Conservation (phyloP, 495 filamentous ascomycete species). For the Daldinia concentrica region DNA sequence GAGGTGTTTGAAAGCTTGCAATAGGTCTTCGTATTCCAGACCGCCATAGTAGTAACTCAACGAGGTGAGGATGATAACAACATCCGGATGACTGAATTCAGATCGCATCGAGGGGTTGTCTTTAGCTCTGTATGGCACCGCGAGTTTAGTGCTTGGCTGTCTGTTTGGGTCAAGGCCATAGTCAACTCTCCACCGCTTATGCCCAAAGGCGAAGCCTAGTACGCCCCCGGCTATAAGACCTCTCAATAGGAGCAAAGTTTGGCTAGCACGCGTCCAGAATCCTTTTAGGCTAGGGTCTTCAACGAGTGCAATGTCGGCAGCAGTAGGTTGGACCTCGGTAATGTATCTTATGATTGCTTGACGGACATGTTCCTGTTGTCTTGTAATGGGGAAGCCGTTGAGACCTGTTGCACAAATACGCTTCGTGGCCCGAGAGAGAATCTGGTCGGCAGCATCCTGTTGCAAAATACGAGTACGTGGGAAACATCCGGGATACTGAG, state of each 20-base stretch:
- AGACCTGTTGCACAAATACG: conserved; percentile 53
- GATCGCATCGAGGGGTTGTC: conserved; percentile 68
- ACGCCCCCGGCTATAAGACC: conserved; percentile 69
- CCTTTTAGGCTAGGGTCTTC: conserved; percentile 39
- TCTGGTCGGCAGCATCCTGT: conserved; percentile 41
- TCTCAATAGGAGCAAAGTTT: conserved; percentile 64
- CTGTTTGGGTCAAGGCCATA: conserved; percentile 66
- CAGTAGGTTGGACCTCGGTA: conserved; percentile 41
- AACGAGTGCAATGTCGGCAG: conserved; percentile 49
- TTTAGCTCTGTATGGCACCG: conserved; percentile 78
- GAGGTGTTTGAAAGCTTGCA: conserved; percentile 59
- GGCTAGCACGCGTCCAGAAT: conserved; percentile 50
- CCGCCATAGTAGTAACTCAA: conserved; percentile 76
- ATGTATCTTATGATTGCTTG: conserved; percentile 58
- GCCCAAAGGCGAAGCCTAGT: conserved; percentile 61
- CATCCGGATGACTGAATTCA: conserved; percentile 80
- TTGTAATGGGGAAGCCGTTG: conserved; percentile 52
- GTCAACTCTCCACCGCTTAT: conserved; percentile 74
- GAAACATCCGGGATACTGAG: conserved; percentile 47
- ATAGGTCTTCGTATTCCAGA: conserved; percentile 63
- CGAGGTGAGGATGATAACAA: conserved; percentile 71
- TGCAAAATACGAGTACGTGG: conserved; percentile 58
- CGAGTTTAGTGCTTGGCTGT: conserved; percentile 58
- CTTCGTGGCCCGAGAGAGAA: conserved; percentile 47
- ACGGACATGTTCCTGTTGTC: conserved; percentile 50